These are phyloP conservation scores for Pseudogymnoascus sp. DNA, from an alignment of 2,329 filamentous ascomycete species.

Conservation along the genomic window DNA sequence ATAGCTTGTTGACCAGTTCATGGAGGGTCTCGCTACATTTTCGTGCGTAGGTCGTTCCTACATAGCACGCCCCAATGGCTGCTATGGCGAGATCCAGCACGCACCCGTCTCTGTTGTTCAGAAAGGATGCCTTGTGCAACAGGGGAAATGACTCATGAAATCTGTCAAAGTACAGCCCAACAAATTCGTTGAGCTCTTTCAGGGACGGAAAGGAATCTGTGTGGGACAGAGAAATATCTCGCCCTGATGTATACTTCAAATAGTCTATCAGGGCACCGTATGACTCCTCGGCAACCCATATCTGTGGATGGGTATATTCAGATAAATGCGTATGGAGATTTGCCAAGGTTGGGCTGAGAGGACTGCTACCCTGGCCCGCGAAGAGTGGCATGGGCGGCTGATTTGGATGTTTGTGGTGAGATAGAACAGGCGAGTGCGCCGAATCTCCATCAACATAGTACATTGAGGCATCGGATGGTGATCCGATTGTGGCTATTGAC, in stretches of 20 bases:
- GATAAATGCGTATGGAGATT: neutral
- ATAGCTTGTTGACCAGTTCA: slow-evolving; percentile 6
- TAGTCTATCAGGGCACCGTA: slow-evolving; percentile 5
- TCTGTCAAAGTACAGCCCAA: slow-evolving; percentile 10
- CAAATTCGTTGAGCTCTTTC: slow-evolving; percentile 9
- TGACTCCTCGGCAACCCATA: slow-evolving; percentile 5
- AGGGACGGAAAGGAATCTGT: slow-evolving; percentile 4
- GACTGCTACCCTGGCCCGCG: neutral
- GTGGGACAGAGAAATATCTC: neutral
- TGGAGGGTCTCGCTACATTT: slow-evolving; percentile 6
- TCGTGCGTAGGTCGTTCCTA: neutral
- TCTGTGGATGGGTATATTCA: slow-evolving; percentile 3
- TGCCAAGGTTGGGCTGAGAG: slow-evolving; percentile 2
- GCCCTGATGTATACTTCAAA: neutral
- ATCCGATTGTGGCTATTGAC: neutral
- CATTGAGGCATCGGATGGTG: slow-evolving; percentile 3
- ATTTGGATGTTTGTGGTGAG: neutral
- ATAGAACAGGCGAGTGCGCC: neutral
- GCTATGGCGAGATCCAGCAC: slow-evolving; percentile 4
- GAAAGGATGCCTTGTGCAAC: slow-evolving; percentile 9
- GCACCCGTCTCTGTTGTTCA: neutral
- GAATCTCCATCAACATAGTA: slow-evolving; percentile 4
- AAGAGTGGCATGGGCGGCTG: neutral
- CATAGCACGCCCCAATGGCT: slow-evolving; percentile 9
- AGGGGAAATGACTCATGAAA: slow-evolving; percentile 10